phyloP scores from a whole-genome alignment of 2,329 filamentous ascomycete genomes.

The Ophioceras dolichostomum region DNA sequence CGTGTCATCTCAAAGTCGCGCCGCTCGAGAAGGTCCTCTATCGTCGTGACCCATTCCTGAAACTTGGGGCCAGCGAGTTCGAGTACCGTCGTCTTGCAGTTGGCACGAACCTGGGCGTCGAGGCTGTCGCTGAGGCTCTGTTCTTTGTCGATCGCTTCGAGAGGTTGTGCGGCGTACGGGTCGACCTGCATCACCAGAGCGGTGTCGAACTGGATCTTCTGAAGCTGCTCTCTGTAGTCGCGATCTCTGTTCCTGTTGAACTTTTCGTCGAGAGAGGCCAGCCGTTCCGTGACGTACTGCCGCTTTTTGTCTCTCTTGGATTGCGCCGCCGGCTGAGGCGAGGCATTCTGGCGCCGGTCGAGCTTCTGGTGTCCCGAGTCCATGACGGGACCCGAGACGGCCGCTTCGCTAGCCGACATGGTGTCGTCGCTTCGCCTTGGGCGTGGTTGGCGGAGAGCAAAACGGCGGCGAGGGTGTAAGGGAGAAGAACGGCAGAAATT shows the following conservation, averaged over 20 bases:
- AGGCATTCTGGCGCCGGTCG: slow-evolving; percentile 15
- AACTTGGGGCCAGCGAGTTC: slow-evolving; percentile 77
- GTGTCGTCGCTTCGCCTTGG: no score
- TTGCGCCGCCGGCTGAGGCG: slow-evolving; percentile 23
- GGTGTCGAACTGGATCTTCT: slow-evolving; percentile 86
- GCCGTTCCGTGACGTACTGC: slow-evolving; percentile 67
- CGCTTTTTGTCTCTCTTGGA: slow-evolving; percentile 89
- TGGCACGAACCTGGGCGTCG: slow-evolving; percentile 22
- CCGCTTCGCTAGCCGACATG: slow-evolving; percentile 1
- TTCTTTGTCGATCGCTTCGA: slow-evolving; percentile 28
- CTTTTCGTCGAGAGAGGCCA: slow-evolving; percentile 61
- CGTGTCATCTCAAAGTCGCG: slow-evolving; percentile 73
- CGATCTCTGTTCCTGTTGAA: slow-evolving; percentile 72
- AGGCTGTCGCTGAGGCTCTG: slow-evolving; percentile 22
- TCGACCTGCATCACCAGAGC: slow-evolving; percentile 76
- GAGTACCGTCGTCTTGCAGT: slow-evolving; percentile 49
- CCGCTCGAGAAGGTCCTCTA: slow-evolving; percentile 81
- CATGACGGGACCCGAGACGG: neutral
- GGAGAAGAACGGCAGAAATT: no score
- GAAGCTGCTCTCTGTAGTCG: slow-evolving; percentile 79
- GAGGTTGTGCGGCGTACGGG: slow-evolving; percentile 49
- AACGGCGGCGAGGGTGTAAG: no score
- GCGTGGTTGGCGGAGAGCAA: no score
- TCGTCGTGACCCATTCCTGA: slow-evolving; percentile 69
- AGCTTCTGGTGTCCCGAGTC: slow-evolving; percentile 1